Evolutionary conservation across 1,284 basidiomycete genomes (phyloP).

Genomic region (Tranzscheliella williamsii): DNA sequence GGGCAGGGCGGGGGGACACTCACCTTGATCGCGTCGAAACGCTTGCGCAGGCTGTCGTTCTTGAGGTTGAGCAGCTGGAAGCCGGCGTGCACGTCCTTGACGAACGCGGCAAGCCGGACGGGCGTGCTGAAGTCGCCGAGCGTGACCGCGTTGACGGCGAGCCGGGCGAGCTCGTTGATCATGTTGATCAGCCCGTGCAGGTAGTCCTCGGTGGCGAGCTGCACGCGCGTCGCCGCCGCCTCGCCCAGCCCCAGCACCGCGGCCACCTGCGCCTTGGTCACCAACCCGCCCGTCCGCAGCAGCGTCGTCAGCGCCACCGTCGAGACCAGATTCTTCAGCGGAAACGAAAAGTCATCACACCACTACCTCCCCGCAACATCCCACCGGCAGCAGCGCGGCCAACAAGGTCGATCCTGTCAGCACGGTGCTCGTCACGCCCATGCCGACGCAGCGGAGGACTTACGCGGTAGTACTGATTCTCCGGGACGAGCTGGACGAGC

Average conservation of each 20-base stretch:
- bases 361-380: conserved; percentile 4
- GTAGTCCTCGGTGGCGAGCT: conserved; percentile 52
- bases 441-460: no score
- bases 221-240: conserved; percentile 4
- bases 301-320: conserved; percentile 18
- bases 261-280: conserved; percentile 29
- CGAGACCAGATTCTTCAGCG: conserved; percentile 16
- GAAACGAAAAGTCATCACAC: conserved; percentile 24
- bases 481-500: conserved; percentile 14
- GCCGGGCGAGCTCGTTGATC: conserved; percentile 50
- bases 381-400: no score
- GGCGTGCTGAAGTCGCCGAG: conserved; percentile 49
- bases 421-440: no score
- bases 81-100: conserved; percentile 55
- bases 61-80: conserved; percentile 60
- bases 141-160: conserved; percentile 44
- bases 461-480: conserved; percentile 29
- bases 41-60: conserved; percentile 54
- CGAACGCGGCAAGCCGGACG: conserved; percentile 42
- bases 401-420: no score
- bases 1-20: conserved; percentile 1
- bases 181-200: conserved; percentile 48
- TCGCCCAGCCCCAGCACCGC: conserved; percentile 19
- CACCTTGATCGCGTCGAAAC: conserved; percentile 58
- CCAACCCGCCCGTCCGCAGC: conserved; percentile 26